Evolutionary conservation across 192 early-diverging fungal species (phyloP).

Genomic region (Linderina pennispora): DNA sequence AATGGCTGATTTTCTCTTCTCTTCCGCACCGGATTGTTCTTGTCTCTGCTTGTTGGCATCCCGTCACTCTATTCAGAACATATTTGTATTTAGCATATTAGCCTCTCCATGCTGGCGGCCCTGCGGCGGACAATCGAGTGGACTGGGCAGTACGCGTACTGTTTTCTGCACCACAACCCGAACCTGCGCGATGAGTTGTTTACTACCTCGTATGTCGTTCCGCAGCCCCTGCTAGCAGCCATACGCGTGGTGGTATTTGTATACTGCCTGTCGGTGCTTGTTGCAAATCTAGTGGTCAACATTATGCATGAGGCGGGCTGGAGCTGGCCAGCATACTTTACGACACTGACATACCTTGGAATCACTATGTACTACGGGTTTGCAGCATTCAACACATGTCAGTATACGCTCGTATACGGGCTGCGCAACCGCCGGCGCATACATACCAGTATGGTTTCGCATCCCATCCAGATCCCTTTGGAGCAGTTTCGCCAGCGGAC

Average conservation of each 20-base stretch:
- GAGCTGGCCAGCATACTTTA: slow-evolving; percentile 45
- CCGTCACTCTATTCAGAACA: too few species aligned
- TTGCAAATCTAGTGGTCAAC: slow-evolving; percentile 25
- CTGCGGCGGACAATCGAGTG: too few species aligned
- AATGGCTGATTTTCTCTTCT: too few species aligned
- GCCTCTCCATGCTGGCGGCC: too few species aligned
- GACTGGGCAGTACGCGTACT: neutral
- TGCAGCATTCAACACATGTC: slow-evolving; percentile 20
- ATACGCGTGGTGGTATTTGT: slow-evolving; percentile 9
- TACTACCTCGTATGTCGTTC: slow-evolving; percentile 30
- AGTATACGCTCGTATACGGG: neutral
- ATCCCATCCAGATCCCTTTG: too few species aligned
- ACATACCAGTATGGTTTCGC: too few species aligned
- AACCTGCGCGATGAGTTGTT: slow-evolving; percentile 21
- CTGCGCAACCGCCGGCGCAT: too few species aligned
- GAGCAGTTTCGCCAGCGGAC: too few species aligned
- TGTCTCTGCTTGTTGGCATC: too few species aligned
- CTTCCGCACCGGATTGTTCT: too few species aligned
- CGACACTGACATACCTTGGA: slow-evolving; percentile 33
- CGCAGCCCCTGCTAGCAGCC: slow-evolving; percentile 6
- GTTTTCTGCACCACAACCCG: slow-evolving; percentile 27
- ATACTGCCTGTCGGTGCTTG: slow-evolving; percentile 30
- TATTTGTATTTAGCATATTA: too few species aligned
- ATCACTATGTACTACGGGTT: slow-evolving; percentile 35
- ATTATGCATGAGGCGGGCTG: slow-evolving; percentile 32